Evolutionary conservation across 495 filamentous ascomycete species (phyloP), one percentile per base, ranked within the genome.

Genomic region (Emericellopsis terricola): DNA sequence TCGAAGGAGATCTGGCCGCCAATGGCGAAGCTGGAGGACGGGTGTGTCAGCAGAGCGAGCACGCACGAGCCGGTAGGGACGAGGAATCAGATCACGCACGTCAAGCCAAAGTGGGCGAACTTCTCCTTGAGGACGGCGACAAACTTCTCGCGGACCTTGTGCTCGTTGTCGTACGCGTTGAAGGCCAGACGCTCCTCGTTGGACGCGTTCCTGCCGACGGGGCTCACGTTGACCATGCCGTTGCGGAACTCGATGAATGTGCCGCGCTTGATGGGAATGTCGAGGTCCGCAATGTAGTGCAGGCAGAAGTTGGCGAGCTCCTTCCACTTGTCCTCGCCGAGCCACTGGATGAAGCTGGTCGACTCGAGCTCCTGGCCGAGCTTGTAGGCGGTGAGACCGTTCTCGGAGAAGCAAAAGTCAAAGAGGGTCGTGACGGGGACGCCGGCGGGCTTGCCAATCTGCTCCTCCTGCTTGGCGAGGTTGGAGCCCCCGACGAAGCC

Each of bases 1-100:
- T 97, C 89, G 60, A 97, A 97, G 37, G 82, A 93, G 50, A 97
- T 92, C 47, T 94, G 82, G 27, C 89, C 89, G 43, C 89, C 89
- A 45, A 97, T 85, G 29, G 82, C 86, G 63, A 74, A 94, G 18
- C 81, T 86, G 38, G 33, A 14, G 26, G 29, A 37, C n/a, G 21
- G 23, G 31, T 30, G 33, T 39, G 5, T 37, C 5, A 23, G 26
- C 14, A n/a, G 32, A 13, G 16, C 11, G 24, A 15, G 21, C 3
- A 15, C 15, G 15, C 19, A 4, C 33, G 13, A n/a, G n/a, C 19
- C 38, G 14, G 19, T 19, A 23, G 28, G 28, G 21, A 29, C 29
- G 20, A 10, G 14, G 29, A 13, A 27, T 13, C 21, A 31, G 34
- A 28, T 28, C n/a, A 70, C 78, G 50, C 52, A 93, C 76, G 81